Percentiles rank a stretch among this genome's conserved stretches.
phyloP scores from a whole-genome alignment of 805 yeast genomes.

The Kodamaea fukazawae region DNA sequence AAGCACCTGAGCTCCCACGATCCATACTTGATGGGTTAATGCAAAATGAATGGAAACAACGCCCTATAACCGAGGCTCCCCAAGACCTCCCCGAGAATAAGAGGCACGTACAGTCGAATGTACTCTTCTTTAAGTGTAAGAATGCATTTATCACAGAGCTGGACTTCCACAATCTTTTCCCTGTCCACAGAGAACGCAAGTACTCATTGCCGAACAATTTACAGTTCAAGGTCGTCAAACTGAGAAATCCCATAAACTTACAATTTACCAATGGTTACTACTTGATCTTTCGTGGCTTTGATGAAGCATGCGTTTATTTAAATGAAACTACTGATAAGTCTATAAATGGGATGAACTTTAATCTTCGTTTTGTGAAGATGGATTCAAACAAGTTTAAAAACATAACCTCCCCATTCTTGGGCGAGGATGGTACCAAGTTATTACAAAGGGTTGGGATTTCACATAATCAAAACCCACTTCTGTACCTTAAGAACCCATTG shows the following conservation, averaged over 20 bases:
- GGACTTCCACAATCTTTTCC: constrained; percentile 42
- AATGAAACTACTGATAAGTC: constrained; percentile 47
- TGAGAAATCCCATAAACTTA: constrained; percentile 47
- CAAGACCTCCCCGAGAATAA: constrained; percentile 18
- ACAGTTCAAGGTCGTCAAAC: constrained; percentile 44
- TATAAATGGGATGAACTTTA: constrained; percentile 49
- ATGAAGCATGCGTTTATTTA: constrained; percentile 52
- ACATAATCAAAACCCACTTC: constrained; percentile 1
- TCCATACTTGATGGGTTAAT: constrained; percentile 28
- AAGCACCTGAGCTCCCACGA: constrained; percentile 1
- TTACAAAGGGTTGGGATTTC: neutral
- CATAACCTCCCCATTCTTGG: constrained; percentile 31
- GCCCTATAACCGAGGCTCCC: constrained; percentile 24
- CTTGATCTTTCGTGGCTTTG: constrained; percentile 46
- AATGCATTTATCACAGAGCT: constrained; percentile 34
- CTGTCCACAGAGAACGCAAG: constrained; percentile 30
- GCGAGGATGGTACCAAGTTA: constrained; percentile 7
- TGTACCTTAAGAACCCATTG: constrained; percentile 2
- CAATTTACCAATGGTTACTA: constrained; percentile 49
- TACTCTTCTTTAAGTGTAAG: constrained; percentile 38
- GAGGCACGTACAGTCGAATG: constrained; percentile 18
- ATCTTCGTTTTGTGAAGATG: constrained; percentile 44
- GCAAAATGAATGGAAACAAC: constrained; percentile 31
- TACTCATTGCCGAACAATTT: constrained; percentile 27
- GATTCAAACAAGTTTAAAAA: constrained; percentile 20